phyloP scores from a whole-genome alignment of 1,284 basidiomycete species.

The Ceratorhiza oryzae-sativae region DNA sequence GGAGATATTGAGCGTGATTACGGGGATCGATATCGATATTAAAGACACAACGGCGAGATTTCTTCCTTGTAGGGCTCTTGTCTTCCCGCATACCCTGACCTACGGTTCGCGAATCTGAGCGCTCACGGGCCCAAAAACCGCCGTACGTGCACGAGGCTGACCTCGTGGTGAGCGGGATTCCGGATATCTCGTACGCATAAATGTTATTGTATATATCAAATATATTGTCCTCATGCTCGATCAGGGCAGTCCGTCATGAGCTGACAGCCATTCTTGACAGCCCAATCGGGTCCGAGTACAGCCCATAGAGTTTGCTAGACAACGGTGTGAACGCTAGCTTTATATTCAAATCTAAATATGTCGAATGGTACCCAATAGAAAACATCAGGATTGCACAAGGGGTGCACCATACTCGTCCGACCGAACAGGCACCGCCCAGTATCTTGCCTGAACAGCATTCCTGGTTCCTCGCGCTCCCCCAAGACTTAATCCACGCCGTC shows the following conservation, averaged over 20 bases:
- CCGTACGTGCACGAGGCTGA: not conserved
- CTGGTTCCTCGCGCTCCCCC: not conserved
- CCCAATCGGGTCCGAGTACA: not conserved
- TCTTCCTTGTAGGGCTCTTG: not conserved
- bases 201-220: too few species aligned
- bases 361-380: not conserved
- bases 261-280: not conserved
- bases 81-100: not conserved
- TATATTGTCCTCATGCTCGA: too few species aligned
- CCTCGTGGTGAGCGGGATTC: not conserved
- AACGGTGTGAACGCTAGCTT: not conserved
- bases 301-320: not conserved
- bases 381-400: too few species aligned
- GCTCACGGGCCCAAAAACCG: not conserved
- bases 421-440: constrained; percentile 5
- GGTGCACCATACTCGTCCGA: not conserved
- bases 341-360: not conserved
- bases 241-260: not conserved
- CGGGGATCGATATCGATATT: not conserved
- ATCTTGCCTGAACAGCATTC: not conserved
- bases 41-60: not conserved
- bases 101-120: not conserved
- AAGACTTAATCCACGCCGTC: not conserved
- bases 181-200: too few species aligned
- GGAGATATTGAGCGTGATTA: not conserved